Evolutionary conservation across 2,329 filamentous ascomycete species (phyloP).

Genomic region (Nemania bipapillata): DNA sequence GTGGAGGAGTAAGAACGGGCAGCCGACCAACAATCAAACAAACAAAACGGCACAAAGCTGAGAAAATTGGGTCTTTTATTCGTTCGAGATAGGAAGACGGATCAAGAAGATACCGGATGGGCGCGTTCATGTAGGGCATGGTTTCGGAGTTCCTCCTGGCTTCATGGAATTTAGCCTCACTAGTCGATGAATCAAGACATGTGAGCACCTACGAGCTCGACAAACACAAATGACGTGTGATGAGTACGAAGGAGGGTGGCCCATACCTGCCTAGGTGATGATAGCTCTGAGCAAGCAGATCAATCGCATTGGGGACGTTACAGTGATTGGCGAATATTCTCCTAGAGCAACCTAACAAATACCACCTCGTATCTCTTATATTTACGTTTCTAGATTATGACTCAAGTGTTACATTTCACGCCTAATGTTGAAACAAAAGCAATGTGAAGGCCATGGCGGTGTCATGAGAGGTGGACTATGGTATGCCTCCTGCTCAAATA

Average conservation of each 20-base stretch:
- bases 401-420: slow-evolving; percentile 14
- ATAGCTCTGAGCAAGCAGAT: slow-evolving; percentile 12
- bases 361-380: not conserved
- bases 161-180: slow-evolving; percentile 58
- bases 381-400: not conserved
- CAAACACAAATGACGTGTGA: slow-evolving; percentile 30
- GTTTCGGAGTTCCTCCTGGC: slow-evolving; percentile 58
- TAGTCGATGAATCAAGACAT: slow-evolving; percentile 57
- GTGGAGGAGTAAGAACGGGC: slow-evolving; percentile 73
- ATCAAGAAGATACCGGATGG: slow-evolving; percentile 49
- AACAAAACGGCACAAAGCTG: slow-evolving; percentile 38
- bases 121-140: slow-evolving; percentile 57
- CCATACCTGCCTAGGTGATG: slow-evolving; percentile 12
- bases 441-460: slow-evolving; percentile 29
- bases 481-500: slow-evolving; percentile 22
- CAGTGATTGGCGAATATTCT: not conserved
- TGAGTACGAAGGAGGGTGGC: slow-evolving; percentile 16
- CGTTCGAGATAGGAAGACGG: slow-evolving; percentile 36
- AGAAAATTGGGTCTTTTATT: slow-evolving; percentile 46
- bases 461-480: slow-evolving; percentile 33
- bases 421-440: not conserved
- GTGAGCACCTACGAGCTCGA: slow-evolving; percentile 47
- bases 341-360: slow-evolving; percentile 6
- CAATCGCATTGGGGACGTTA: slow-evolving; percentile 2
- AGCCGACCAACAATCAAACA: slow-evolving; percentile 34